Evolutionary conservation across 176 grass and related monocot species (phyloP), one percentile per base, ranked within the genome.

Genomic region (Aegilops umbellulata): DNA sequence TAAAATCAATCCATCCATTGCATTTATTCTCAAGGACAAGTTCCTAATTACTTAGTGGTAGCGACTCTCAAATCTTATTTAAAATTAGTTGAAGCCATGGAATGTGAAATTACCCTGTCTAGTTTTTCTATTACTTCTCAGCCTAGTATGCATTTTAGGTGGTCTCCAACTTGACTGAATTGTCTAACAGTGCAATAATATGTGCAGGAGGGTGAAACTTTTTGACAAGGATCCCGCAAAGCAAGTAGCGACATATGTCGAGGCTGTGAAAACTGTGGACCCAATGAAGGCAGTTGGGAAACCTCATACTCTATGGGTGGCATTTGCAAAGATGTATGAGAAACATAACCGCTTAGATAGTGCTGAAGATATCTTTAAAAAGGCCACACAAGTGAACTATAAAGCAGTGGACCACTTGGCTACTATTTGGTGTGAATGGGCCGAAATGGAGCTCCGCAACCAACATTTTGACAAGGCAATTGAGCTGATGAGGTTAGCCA

Each of bases 251-350:
- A 97, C 91, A 39, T 97, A 97, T 84, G 92, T 90, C 49, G 94
- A 97, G 79, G 94, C 94, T 42, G 94, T 97, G 57, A 97, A 89
- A 89, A 97, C 92, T 44, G 87, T 97, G 27, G 94, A 97, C 70
- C 94, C 94, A 9, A 92, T 92, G 91, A 97, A 97, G 36, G 94
- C 94, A 36, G 94, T 92, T 60, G 94, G 94, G 39, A 97, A 97
- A 61, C 94, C 94, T 15, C 94, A 94, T 81, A 97, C 94, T 35
- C 76, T 93, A 39, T 97, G 94, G 94, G 82, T 97, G 79, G 66
- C 87, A 32, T 96, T 97, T 88, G 90, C 94, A 51, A 91, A 88
- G 78, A 84, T 97, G 92, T 97, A 97, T 82, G 94, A 97, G 85
- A 88, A 87, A 78, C 91, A 94, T 71, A 92, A 92, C 58, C 89